These are phyloP conservation scores for Eustoma russellianum DNA, from an alignment of 257 asterid genomes.

Conservation along the genomic window DNA sequence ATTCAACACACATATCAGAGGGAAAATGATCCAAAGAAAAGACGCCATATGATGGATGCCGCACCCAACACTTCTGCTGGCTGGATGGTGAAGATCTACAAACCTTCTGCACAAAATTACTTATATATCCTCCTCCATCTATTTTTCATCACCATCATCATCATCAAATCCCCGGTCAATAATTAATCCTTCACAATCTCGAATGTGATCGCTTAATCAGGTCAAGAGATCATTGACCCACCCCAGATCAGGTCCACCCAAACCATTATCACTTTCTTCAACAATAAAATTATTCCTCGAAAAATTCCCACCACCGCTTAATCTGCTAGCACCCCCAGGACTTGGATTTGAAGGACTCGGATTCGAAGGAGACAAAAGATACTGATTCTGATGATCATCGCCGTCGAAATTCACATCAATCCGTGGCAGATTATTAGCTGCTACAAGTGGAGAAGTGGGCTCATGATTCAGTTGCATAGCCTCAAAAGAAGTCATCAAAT, in stretches of 20 bases:
- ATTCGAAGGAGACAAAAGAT: slow-evolving; percentile 59
- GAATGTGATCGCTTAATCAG: slow-evolving; percentile 6
- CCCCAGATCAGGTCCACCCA: slow-evolving; percentile 74
- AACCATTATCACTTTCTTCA: slow-evolving; percentile 30
- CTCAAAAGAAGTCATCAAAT: slow-evolving; percentile 57
- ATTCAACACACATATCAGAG: background rate
- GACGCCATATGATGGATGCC: too few species aligned
- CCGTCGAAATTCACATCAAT: slow-evolving; percentile 42
- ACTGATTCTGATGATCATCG: slow-evolving; percentile 49
- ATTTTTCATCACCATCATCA: slow-evolving; percentile 5
- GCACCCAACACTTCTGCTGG: background rate
- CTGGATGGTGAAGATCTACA: slow-evolving; percentile 18
- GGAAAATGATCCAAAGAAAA: slow-evolving; percentile 7
- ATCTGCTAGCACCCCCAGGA: slow-evolving; percentile 11
- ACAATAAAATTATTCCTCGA: slow-evolving; percentile 35
- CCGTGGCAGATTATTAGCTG: slow-evolving; percentile 22
- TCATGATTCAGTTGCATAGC: slow-evolving; percentile 37
- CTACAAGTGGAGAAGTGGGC: background rate
- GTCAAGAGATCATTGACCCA: slow-evolving; percentile 98
- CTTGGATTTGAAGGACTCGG: slow-evolving; percentile 10
- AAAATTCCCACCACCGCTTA: slow-evolving; percentile 17
- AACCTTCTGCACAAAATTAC: slow-evolving; percentile 23
- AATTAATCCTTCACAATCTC: too few species aligned
- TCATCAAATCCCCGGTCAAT: background rate
- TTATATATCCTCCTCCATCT: background rate